Base-by-base conservation (phyloP, 2,329 filamentous ascomycete genomes). In the Fusarium buxicola region DNA sequence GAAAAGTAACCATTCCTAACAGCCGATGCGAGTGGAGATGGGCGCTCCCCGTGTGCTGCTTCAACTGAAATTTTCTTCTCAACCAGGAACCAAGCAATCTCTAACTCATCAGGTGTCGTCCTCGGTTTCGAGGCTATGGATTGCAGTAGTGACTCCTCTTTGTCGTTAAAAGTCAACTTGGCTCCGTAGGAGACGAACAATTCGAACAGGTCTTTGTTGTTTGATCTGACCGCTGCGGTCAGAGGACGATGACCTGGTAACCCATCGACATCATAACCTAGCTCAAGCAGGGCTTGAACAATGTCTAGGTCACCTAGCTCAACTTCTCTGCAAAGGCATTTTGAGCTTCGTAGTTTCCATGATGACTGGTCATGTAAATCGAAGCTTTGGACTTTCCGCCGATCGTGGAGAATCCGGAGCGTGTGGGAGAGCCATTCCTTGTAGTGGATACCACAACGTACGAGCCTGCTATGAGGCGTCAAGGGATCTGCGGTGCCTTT, bases 391-490 rank as follows among this genome's bases (percentile, higher is more conserved):
- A 2, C 24, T 21, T 18, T 28, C 11, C 38, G 28, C 15, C 38
- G 38, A 12, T 51, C 8, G 6, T 41, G 28, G 12, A 51, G 47
- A 41, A 51, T 34, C 4, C 15, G 15, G 7, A 51, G 21, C n/a
- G 47, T 51, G 5, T 9, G 28, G n/a, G 47, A 51, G 43, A 51
- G 21, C 36, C 47, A 43, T 13, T 43, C 27, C 6, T 51, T 41
- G 28, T 51, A 32, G 3, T 16, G 21, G 5, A 16, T 28, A 21
- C 47, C 47, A 5, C 47, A 51, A 5, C 47, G 47, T 12, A 51
- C 36, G 3, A 51, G 47, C 11, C 47, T 51, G 24, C 47, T 51
- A n/a, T 51, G 47, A n/a, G 43, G 47, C 16, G 36, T 51, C 8
- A 51, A 51, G 2, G 47, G 47, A 7, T 51, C 38, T 36, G 38